Evolutionary conservation across 805 yeast species (phyloP), one percentile per base, ranked within the genome.

Genomic region (Myxozyma mucilagina): DNA sequence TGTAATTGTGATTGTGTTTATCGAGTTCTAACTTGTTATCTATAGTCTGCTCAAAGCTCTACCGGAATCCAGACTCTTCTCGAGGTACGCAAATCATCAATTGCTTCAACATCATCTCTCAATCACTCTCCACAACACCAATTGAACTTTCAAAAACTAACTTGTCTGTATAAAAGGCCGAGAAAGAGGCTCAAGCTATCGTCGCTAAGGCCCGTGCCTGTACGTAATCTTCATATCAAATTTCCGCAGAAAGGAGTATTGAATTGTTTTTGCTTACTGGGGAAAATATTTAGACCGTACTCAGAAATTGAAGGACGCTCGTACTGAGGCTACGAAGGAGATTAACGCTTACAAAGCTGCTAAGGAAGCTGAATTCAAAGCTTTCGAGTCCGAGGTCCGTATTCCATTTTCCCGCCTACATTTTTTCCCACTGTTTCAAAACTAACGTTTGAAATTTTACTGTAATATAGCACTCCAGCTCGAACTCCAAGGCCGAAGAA

Each of bases 101-200:
- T n/a, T n/a, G n/a, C n/a, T n/a, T n/a, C n/a, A n/a, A n/a, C n/a
- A n/a, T n/a, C n/a, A n/a, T n/a, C n/a, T n/a, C n/a, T n/a, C n/a
- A n/a, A n/a, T n/a, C n/a, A n/a, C n/a, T n/a, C n/a, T n/a, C n/a
- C n/a, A n/a, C n/a, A n/a, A n/a, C n/a, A n/a, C n/a, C n/a, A n/a
- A n/a, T n/a, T n/a, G n/a, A n/a, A n/a, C n/a, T n/a, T 7, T 14
- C n/a, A 34, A 55, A 38, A 14, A 41, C 38, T 35, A 24, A 54
- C 11, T 41, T 35, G 41, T 13, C 45, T 42, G 41, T 2, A 1
- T 39, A 59, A 62, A 72, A 88, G 81, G 96, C 98, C 65, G 99
- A 94, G 79, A 90, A 89, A 78, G 93, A 90, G 71, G 98, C 99
- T n/a, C 97, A 96, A 70, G 92, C 87, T 69, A 89, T 92, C 66